These are phyloP conservation scores for Colletotrichum navitas DNA, from an alignment of 2,329 filamentous ascomycete genomes.

Conservation along the genomic window DNA sequence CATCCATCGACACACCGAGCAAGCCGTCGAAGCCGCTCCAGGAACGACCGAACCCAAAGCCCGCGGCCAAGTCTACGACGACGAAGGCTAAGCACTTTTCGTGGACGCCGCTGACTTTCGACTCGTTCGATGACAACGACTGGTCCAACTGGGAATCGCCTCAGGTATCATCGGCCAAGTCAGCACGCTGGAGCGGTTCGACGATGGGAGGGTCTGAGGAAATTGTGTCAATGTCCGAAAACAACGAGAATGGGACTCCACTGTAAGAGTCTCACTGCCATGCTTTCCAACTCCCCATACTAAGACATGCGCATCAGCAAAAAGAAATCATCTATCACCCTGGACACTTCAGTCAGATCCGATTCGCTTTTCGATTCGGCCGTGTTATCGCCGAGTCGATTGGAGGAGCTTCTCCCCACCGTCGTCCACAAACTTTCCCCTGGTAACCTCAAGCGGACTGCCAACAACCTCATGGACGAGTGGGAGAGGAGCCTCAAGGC, in stretches of 20 bases:
- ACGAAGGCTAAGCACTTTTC: constrained; percentile 67
- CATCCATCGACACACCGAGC: constrained; percentile 50
- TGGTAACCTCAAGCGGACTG: constrained; percentile 82
- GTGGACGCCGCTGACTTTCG: constrained; percentile 69
- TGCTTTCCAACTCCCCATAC: constrained; percentile 19
- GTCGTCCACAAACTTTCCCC: constrained; percentile 79
- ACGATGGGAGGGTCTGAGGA: constrained; percentile 62
- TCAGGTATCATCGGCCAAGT: constrained; percentile 62
- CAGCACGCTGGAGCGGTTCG: constrained; percentile 74
- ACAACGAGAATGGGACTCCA: constrained; percentile 58
- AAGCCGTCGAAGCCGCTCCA: constrained; percentile 47
- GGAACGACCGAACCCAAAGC: constrained; percentile 48
- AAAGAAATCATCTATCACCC: constrained; percentile 48
- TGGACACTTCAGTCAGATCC: constrained; percentile 46
- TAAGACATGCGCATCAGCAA: constrained; percentile 47
- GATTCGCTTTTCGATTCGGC: constrained; percentile 27
- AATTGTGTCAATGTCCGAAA: constrained; percentile 61
- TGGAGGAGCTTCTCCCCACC: constrained; percentile 74
- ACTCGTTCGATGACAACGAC: constrained; percentile 70
- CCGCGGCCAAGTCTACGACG: constrained; percentile 52
- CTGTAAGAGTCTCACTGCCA: constrained; percentile 57
- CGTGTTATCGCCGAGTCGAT: constrained; percentile 55
- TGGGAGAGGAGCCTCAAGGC: constrained; percentile 81
- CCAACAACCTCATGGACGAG: constrained; percentile 88
- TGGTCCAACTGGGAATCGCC: constrained; percentile 75